These are phyloP conservation scores for Aspergillus luchuensis DNA, from an alignment of 2,329 filamentous ascomycete genomes.

Conservation along the genomic window DNA sequence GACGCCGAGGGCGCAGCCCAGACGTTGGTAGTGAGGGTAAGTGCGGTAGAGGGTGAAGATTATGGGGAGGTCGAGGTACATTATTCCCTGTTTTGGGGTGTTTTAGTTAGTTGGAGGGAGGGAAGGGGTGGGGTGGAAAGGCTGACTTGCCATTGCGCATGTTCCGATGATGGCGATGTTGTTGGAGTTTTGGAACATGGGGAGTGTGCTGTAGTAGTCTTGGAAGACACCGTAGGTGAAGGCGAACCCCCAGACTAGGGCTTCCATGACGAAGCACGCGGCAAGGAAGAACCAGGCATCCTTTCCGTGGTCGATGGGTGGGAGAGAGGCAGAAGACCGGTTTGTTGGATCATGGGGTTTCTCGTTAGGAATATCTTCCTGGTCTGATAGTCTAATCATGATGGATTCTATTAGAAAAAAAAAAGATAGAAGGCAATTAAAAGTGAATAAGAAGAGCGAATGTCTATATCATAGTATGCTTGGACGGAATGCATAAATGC, in stretches of 20 bases:
- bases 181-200: slow-evolving; percentile 21
- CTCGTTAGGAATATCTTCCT: background rate
- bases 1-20: slow-evolving; percentile 26
- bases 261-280: slow-evolving; percentile 56
- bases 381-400: background rate
- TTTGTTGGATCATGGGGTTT: background rate
- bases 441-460: too few relatives aligned
- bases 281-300: slow-evolving; percentile 51
- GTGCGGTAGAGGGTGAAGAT: slow-evolving; percentile 25
- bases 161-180: slow-evolving; percentile 30
- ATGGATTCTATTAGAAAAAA: too few relatives aligned
- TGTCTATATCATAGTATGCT: too few relatives aligned
- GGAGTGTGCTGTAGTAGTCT: slow-evolving; percentile 29
- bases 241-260: slow-evolving; percentile 50
- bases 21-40: slow-evolving; percentile 22
- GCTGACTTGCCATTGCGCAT: slow-evolving; percentile 23
- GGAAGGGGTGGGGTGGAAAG: background rate
- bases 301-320: slow-evolving; percentile 41
- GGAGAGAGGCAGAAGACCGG: slow-evolving; percentile 17
- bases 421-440: too few relatives aligned
- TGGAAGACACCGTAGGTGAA: slow-evolving; percentile 28
- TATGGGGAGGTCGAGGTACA: slow-evolving; percentile 28
- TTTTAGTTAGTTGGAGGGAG: background rate
- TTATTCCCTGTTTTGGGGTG: slow-evolving; percentile 22
- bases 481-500: too few relatives aligned